Evolutionary conservation across 371 early-diverging fungal genomes (phyloP).

Genomic region (Rozella allomycis): DNA sequence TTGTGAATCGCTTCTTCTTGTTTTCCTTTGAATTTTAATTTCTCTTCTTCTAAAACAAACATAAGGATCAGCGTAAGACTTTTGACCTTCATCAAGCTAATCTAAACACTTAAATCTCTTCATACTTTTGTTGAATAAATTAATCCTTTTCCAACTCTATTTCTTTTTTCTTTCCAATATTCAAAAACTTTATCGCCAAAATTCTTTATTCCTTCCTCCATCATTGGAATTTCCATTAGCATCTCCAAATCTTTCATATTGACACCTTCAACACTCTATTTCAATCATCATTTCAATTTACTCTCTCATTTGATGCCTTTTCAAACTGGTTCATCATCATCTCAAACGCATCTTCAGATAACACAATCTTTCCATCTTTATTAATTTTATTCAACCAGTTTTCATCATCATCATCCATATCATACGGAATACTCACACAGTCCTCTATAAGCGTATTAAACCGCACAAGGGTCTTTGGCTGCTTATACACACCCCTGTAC

Average conservation of each 20-base stretch:
- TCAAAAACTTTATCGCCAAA: too few species aligned
- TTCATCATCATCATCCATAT: slow-evolving; percentile 64
- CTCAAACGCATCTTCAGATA: slow-evolving; percentile 55
- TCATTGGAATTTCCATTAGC: too few species aligned
- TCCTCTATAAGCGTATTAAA: slow-evolving; percentile 76
- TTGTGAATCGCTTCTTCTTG: slow-evolving; percentile 65
- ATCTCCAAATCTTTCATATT: too few species aligned
- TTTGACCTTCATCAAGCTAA: too few species aligned
- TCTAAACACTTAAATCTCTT: too few species aligned
- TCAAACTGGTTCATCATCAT: slow-evolving; percentile 53
- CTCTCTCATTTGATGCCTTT: slow-evolving; percentile 9
- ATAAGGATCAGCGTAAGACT: slow-evolving; percentile 75
- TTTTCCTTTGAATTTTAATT: slow-evolving; percentile 60
- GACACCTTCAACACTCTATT: too few species aligned
- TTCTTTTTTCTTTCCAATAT: too few species aligned
- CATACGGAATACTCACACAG: slow-evolving; percentile 50
- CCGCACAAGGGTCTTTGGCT: slow-evolving; percentile 58
- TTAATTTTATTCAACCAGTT: slow-evolving; percentile 39
- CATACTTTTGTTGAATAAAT: too few species aligned
- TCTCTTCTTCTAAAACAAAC: slow-evolving; percentile 91
- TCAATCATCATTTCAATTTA: too few species aligned
- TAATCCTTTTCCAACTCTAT: too few species aligned
- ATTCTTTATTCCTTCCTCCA: too few species aligned
- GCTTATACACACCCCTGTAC: slow-evolving; percentile 39
- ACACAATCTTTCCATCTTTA: slow-evolving; percentile 8